Conservation (phyloP, 202 grass and related monocot genomes). For the Setaria italica region DNA sequence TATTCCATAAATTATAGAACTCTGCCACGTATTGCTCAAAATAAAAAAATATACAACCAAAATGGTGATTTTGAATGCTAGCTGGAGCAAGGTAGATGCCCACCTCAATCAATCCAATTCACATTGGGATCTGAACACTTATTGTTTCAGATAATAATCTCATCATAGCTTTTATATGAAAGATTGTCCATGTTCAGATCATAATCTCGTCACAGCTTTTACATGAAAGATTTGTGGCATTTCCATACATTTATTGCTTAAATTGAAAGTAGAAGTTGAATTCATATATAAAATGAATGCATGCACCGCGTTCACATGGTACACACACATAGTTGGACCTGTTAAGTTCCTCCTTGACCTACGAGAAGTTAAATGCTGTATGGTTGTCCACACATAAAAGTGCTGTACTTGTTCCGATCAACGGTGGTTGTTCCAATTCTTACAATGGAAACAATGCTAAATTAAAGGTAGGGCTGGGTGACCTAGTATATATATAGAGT, state of each 20-base stretch:
- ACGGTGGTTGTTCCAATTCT: background rate
- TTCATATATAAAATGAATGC: background rate
- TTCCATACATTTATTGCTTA: background rate
- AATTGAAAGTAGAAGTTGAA: background rate
- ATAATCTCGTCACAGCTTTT: background rate
- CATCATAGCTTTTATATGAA: too few species aligned
- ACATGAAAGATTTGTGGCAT: background rate
- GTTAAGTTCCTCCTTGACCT: background rate
- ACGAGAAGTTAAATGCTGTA: background rate
- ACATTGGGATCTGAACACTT: background rate
- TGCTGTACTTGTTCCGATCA: background rate
- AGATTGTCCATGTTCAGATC: background rate
- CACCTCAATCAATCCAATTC: background rate
- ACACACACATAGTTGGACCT: background rate
- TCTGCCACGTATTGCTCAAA: too few species aligned
- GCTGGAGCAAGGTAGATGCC: background rate
- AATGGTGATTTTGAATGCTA: background rate
- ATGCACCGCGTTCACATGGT: background rate
- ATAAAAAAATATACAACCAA: background rate
- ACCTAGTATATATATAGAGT: background rate
- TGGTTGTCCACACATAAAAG: background rate
- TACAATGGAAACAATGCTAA: background rate
- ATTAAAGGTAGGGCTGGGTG: background rate
- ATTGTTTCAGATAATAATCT: background rate
- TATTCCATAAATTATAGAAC: background rate